A percentile compares a stretch with the other conserved stretches of the same genome.
Evolutionary conservation across 2,329 filamentous ascomycete genomes (phyloP).

Genomic region (Aspergillus alliaceus): DNA sequence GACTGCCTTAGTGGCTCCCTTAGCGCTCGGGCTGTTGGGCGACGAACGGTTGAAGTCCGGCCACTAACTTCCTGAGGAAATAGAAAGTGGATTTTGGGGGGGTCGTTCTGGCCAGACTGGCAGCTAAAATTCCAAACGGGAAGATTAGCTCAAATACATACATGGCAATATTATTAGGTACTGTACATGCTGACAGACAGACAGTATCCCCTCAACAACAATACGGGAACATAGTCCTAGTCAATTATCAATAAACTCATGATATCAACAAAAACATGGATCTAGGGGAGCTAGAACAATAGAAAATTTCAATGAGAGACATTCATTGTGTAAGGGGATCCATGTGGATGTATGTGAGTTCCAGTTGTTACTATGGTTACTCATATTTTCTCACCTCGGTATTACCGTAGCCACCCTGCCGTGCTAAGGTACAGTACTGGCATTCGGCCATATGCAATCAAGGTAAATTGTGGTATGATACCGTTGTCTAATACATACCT

Average conservation of each 20-base stretch:
- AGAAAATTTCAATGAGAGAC: not conserved
- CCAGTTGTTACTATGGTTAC: slow-evolving; percentile 6
- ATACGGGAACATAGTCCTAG: too few species aligned
- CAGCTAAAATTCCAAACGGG: not conserved
- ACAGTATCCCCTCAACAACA: too few species aligned
- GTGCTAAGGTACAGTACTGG: not conserved
- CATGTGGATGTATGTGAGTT: not conserved
- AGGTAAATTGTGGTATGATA: not conserved
- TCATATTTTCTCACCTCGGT: not conserved
- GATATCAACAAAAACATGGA: not conserved
- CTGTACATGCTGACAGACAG: too few species aligned
- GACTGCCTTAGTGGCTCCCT: slow-evolving; percentile 11
- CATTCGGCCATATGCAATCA: not conserved
- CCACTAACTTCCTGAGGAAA: slow-evolving; percentile 1
- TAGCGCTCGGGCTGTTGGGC: slow-evolving; percentile 12
- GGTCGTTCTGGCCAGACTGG: slow-evolving; percentile 7
- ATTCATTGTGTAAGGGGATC: slow-evolving; percentile 3
- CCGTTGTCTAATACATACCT: not conserved
- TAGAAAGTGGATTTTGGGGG: not conserved
- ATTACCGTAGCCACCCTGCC: not conserved
- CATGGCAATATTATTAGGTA: too few species aligned
- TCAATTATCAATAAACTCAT: not conserved
- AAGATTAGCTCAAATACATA: not conserved
- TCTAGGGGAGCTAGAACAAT: not conserved
- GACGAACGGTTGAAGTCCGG: slow-evolving; percentile 8